These are phyloP conservation scores for Pestalotiopsis sp. DNA, from an alignment of 2,329 filamentous ascomycete genomes.

Conservation along the genomic window DNA sequence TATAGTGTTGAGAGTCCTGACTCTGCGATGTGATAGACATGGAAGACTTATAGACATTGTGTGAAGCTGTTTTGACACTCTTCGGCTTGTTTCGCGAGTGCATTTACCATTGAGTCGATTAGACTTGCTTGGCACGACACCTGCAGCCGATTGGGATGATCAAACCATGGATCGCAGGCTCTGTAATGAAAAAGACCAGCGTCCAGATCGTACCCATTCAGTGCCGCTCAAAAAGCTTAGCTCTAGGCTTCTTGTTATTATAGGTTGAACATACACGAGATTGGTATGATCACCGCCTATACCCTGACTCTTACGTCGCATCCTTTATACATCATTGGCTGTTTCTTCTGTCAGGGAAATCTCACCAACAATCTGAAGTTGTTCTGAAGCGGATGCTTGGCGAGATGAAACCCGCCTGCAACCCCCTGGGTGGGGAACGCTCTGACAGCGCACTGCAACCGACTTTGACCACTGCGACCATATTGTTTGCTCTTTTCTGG, in stretches of 20 bases:
- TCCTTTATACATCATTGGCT: neutral
- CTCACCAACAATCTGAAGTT: slow-evolving; percentile 4
- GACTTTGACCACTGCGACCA: neutral
- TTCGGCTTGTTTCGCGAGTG: too few species aligned
- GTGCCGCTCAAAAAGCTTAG: neutral
- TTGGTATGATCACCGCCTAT: neutral
- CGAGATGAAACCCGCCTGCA: slow-evolving; percentile 6
- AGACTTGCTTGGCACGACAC: neutral
- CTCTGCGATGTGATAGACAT: neutral
- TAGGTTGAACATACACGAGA: neutral
- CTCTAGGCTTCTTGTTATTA: neutral
- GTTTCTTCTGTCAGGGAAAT: neutral
- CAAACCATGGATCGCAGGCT: neutral
- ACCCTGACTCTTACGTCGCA: neutral
- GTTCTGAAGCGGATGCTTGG: slow-evolving; percentile 2
- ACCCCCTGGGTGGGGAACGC: neutral
- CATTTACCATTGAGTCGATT: too few species aligned
- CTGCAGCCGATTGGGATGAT: neutral
- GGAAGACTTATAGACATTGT: neutral
- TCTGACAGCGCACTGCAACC: neutral
- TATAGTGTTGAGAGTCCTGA: neutral
- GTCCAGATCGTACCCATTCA: neutral
- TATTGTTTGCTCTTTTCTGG: neutral
- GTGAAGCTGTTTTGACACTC: neutral
- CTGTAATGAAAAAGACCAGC: neutral